These are phyloP conservation scores for Nematodospora anomalae DNA, from an alignment of 1,139 yeast genomes.

Conservation along the genomic window DNA sequence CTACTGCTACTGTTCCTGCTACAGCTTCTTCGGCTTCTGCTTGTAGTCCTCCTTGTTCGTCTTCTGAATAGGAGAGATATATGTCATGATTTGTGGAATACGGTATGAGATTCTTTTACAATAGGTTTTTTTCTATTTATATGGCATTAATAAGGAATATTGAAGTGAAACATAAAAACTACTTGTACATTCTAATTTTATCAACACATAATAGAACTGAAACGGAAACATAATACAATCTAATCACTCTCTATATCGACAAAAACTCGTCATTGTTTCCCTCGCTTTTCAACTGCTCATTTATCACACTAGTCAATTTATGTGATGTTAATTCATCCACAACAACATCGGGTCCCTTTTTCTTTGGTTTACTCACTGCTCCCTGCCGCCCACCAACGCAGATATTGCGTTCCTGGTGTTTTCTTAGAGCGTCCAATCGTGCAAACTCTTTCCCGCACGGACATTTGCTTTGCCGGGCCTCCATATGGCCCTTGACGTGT, in stretches of 20 bases:
- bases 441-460: slow-evolving; percentile 92
- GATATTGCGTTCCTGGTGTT: slow-evolving; percentile 77
- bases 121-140: too few relatives aligned
- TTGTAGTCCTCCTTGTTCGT: too few relatives aligned
- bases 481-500: slow-evolving; percentile 85
- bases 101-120: too few relatives aligned
- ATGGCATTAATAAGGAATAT: too few relatives aligned
- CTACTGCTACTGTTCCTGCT: slow-evolving; percentile 1
- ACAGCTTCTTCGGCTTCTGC: too few relatives aligned
- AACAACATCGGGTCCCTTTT: slow-evolving; percentile 18
- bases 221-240: too few relatives aligned
- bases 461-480: slow-evolving; percentile 68
- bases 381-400: slow-evolving; percentile 62
- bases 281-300: slow-evolving; percentile 18
- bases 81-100: too few relatives aligned
- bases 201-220: too few relatives aligned
- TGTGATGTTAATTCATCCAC: slow-evolving; percentile 23
- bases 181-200: too few relatives aligned
- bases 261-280: slow-evolving; percentile 1
- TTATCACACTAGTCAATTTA: slow-evolving; percentile 13
- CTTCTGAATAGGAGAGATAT: too few relatives aligned
- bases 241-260: neutral
- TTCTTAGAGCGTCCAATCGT: slow-evolving; percentile 81
- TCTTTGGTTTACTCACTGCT: slow-evolving; percentile 31
- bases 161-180: too few relatives aligned